Conservation (phyloP, 495 filamentous ascomycete species). For the Lindgomyces ingoldianus region DNA sequence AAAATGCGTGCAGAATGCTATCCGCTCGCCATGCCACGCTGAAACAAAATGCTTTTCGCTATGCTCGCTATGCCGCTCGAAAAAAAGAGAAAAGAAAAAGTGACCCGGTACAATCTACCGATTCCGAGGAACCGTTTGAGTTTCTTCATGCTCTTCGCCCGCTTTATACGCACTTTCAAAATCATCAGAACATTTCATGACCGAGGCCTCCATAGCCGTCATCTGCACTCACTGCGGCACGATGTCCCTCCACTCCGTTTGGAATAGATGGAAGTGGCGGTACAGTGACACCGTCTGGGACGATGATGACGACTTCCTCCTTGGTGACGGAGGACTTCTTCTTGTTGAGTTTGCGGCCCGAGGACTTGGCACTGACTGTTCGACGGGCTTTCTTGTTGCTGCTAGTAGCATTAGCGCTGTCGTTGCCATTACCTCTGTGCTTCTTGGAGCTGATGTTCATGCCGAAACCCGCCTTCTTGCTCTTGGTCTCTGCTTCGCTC, state of each 20-base stretch:
- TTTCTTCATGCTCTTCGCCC: not conserved
- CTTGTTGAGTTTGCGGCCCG: not conserved
- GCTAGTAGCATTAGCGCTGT: not conserved
- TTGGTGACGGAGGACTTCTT: conserved; percentile 17
- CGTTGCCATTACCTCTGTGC: conserved; percentile 15
- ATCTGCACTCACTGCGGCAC: conserved; percentile 13
- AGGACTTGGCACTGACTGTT: not conserved
- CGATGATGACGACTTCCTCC: conserved; percentile 32
- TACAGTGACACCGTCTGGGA: conserved; percentile 36
- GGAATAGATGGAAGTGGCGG: conserved; percentile 32
- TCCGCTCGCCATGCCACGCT: not conserved
- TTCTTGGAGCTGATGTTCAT: not conserved
- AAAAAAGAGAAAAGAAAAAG: not conserved
- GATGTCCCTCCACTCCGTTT: conserved; percentile 18
- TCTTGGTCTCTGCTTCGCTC: conserved; percentile 18
- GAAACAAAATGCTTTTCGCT: not conserved
- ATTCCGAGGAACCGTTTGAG: not conserved
- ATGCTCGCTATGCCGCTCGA: not conserved
- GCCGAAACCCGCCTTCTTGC: too few relatives aligned
- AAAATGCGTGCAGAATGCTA: not conserved
- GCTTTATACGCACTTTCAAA: not conserved
- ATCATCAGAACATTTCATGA: conserved; percentile 34
- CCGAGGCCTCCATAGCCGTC: conserved; percentile 29
- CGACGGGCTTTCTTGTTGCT: conserved; percentile 3
- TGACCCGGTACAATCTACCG: not conserved